Base-by-base conservation (phyloP, 2,329 filamentous ascomycete species). In the Penicillium sp. region DNA sequence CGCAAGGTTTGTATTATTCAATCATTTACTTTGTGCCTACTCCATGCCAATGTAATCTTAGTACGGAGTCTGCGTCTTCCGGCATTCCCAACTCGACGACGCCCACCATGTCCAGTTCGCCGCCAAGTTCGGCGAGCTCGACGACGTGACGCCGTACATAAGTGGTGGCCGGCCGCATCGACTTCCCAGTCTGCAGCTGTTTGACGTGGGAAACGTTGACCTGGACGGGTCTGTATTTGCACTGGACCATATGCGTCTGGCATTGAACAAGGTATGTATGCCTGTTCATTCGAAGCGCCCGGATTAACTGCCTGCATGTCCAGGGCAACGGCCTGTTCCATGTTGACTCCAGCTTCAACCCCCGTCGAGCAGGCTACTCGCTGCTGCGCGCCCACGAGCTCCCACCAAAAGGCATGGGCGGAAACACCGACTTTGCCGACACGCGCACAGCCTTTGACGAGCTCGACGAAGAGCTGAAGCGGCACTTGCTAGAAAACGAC, bases 171-270 rank as follows among this genome's bases (percentile, higher is more conserved):
- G 79, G 43, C 74, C 76, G 62, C 72, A 77, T 56, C 77, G 81
- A 21, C 77, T 81, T 59, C 62, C 66, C 1, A 73, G 78, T 59
- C 69, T 74, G 43, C 78, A 84, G 64, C 74, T 85, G 1, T 84
- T 84, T 65, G 83, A 85, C 60, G 81, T 81, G 0, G 74, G 79
- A 52, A 85, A 85, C 64, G 68, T 83, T 11, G 75, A 81, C 51
- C 71, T 73, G 2, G 74, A 81, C 45, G 77, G 76, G 46, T 66
- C 26, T 28, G 26, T 28, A 28, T 28, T 28, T 28, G 26, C 8
- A 28, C 26, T 28, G 4, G 26, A 28, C 26, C 26, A 28, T 28
- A 28, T 28, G 26, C 26, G 26, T 4, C 26, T 5, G 26, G 26
- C 26, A 8, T 28, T 28, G 58, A 75, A 73, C 61, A 68, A 71